Evolutionary conservation across 352 stramenopile genomes (phyloP), one percentile per base, ranked within the genome.

Genomic region (Thalassiosira mediterranea): DNA sequence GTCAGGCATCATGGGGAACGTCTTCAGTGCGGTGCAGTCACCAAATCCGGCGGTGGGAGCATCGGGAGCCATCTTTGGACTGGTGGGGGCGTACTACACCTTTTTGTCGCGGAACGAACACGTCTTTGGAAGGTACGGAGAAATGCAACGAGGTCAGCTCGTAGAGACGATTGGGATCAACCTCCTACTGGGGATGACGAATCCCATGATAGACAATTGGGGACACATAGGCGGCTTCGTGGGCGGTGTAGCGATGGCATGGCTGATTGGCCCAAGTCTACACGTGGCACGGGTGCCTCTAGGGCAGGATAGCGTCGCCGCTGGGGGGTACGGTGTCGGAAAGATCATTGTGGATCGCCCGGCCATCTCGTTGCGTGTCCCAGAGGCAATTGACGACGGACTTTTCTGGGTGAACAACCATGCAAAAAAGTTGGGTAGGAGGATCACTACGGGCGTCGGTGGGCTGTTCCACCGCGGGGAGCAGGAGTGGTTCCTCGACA

Each of bases 151-250:
- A 40, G 51, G 23, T 23, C 47, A 34, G 0, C 21, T 83, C 8
- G 21, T 72, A 4, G 69, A 85, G 66, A 90, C 86, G 4, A 72
- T 90, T 8, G 40, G 78, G 1, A 73, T 90, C 7, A 92, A 90
- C 83, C 28, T 92, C 4, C 17, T 85, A 1, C 47, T 92, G 13
- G 86, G 83, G 10, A 57, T 75, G 54, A 67, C 82, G 2, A 87
- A 81, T 58, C 83, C 86, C 8, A 77, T 75, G 48, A 87, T 88
- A 73, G 86, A 92, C 61, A 90, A 92, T 56, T 92, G 79, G 76
- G 81, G 69, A 26, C 86, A 92, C 70, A 65, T 89, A 19, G 85
- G 85, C 25, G 75, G 79, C 10, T 76, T 78, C 44, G 28, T 88
- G 29, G 81, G 81, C 19, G 86, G 83, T 17, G 72, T 74, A 11